A percentile compares a stretch with the other conserved stretches of the same genome.
These are phyloP conservation scores for Sarocladium oryzae DNA, from an alignment of 2,329 filamentous ascomycete species.

Conservation along the genomic window DNA sequence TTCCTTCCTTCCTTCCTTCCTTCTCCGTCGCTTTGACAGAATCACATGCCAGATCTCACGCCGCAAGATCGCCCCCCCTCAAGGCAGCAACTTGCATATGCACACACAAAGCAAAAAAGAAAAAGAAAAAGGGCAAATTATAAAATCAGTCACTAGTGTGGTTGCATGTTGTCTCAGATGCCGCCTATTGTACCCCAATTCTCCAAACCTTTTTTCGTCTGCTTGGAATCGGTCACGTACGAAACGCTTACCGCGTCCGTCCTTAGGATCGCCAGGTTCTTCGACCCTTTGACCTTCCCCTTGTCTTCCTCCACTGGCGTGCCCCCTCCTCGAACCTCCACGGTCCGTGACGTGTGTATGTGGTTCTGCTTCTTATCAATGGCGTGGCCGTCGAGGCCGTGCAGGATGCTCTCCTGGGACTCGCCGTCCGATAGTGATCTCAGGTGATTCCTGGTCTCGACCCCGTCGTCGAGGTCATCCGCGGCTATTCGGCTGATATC, in stretches of 20 bases:
- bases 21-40: no score
- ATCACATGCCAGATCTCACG: no score
- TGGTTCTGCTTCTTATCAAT: not conserved
- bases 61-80: no score
- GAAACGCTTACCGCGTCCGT: not conserved
- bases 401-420: slow-evolving; percentile 11
- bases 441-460: not conserved
- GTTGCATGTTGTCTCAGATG: no score
- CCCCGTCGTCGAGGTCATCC: not conserved
- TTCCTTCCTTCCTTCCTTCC: no score
- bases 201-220: not conserved
- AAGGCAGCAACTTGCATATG: not conserved
- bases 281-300: not conserved
- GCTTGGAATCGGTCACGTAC: not conserved
- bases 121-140: no score
- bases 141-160: no score
- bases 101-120: no score
- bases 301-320: not conserved
- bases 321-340: not conserved
- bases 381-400: not conserved
- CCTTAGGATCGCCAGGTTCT: not conserved
- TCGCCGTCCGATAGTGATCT: not conserved
- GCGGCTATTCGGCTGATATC: not conserved
- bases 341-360: not conserved
- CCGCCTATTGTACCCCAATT: not conserved